Conservation (phyloP, 129 eudicot species). For the Saposhnikovia divaricata region DNA sequence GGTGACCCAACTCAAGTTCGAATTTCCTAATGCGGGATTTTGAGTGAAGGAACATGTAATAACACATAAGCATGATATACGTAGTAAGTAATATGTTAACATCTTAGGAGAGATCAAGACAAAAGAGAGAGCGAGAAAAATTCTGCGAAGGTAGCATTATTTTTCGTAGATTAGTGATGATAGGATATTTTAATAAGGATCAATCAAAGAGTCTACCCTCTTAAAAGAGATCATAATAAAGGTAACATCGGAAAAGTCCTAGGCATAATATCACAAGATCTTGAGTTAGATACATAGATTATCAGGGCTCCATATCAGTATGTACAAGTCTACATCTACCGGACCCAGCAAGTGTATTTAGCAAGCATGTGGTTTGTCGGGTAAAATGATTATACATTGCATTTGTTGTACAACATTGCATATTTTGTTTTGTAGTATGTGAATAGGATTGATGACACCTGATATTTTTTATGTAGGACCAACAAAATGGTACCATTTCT, state of each 20-base stretch:
- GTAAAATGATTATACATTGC: background rate
- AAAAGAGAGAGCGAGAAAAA: background rate
- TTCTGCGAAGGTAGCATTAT: background rate
- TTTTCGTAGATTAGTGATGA: slow-evolving; percentile 11
- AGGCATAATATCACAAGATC: slow-evolving; percentile 21
- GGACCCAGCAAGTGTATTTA: background rate
- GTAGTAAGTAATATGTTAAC: too few species aligned
- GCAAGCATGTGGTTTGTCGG: background rate
- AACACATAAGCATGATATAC: too few species aligned
- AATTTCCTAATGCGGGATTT: too few species aligned
- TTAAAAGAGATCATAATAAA: slow-evolving; percentile 23
- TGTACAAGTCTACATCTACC: background rate
- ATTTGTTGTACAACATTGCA: background rate
- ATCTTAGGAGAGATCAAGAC: too few species aligned
- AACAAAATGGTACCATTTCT: too few species aligned
- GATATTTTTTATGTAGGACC: background rate
- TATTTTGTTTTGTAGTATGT: background rate
- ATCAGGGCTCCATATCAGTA: background rate
- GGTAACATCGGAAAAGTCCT: slow-evolving; percentile 50
- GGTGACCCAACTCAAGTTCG: too few species aligned
- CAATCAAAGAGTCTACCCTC: too few species aligned
- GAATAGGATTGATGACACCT: background rate
- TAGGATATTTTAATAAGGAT: background rate
- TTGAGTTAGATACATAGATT: background rate
- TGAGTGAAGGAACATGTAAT: too few species aligned